Percentiles rank a stretch among this genome's conserved stretches.
These are phyloP conservation scores for Cercospora zeina DNA, from an alignment of 2,329 filamentous ascomycete species.

Conservation along the genomic window DNA sequence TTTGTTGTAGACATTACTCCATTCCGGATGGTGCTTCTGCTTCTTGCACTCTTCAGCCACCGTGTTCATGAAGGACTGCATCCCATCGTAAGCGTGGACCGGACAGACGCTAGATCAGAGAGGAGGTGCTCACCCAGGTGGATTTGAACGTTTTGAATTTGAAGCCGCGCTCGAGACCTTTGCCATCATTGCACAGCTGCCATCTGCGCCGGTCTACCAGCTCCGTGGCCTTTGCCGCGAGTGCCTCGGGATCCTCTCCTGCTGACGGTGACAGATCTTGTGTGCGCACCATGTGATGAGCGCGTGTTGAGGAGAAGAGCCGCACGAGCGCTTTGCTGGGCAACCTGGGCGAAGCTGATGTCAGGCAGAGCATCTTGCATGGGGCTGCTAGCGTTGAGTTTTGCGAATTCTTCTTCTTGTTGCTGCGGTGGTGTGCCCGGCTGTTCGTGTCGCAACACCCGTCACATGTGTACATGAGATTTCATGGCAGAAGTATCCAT, in stretches of 20 bases:
- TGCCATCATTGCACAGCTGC: constrained; percentile 38
- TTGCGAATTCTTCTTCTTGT: constrained; percentile 4
- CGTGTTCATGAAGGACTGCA: constrained; percentile 71
- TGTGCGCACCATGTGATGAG: constrained; percentile 21
- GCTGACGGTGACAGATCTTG: constrained; percentile 29
- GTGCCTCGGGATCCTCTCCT: constrained; percentile 25
- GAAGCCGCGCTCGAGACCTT: constrained; percentile 41
- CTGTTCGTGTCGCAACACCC: not conserved
- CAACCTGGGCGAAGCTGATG: not conserved
- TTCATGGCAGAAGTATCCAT: not conserved
- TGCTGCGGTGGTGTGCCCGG: not conserved
- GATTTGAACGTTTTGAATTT: constrained; percentile 44
- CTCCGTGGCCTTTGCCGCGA: constrained; percentile 29
- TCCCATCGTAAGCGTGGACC: not conserved
- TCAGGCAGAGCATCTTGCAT: constrained; percentile 14
- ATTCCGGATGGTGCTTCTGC: constrained; percentile 72
- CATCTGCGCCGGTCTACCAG: constrained; percentile 38
- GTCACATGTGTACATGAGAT: not conserved
- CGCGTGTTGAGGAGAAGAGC: constrained; percentile 15
- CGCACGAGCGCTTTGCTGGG: not conserved
- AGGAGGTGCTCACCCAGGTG: constrained; percentile 40
- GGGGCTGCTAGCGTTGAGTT: constrained; percentile 1
- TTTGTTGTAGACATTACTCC: constrained; percentile 74
- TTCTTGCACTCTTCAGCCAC: constrained; percentile 67
- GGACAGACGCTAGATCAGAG: not conserved